Evolutionary conservation across 352 stramenopile genomes (phyloP).

Genomic region (Phytophthora ramorum): DNA sequence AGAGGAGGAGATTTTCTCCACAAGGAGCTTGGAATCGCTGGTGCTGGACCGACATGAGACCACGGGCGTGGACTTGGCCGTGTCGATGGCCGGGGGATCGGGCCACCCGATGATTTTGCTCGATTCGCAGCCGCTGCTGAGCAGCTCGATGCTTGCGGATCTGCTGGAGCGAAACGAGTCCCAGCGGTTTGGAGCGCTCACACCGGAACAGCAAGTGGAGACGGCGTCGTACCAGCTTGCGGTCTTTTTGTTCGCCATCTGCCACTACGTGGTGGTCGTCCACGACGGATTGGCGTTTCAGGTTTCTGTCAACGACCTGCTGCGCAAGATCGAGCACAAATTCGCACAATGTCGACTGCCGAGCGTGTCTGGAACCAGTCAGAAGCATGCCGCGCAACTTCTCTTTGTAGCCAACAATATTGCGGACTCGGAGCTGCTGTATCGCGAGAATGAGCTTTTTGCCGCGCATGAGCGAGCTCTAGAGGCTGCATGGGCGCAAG

Average conservation of each 20-base stretch:
- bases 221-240: conserved; percentile 66
- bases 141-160: conserved; percentile 62
- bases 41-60: conserved; percentile 51
- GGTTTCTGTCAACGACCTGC: conserved; percentile 45
- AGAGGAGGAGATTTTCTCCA: conserved; percentile 36
- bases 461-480: conserved; percentile 46
- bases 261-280: conserved; percentile 80
- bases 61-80: conserved; percentile 62
- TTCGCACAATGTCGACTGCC: conserved; percentile 63
- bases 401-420: conserved; percentile 71
- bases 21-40: conserved; percentile 47
- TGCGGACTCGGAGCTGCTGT: conserved; percentile 36
- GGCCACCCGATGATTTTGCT: conserved; percentile 56
- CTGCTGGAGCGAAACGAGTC: conserved; percentile 57
- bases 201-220: conserved; percentile 74
- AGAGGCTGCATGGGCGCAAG: conserved; percentile 40
- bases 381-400: conserved; percentile 61
- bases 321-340: conserved; percentile 61
- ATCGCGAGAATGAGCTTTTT: conserved; percentile 40
- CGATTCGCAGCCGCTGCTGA: conserved; percentile 75
- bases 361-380: conserved; percentile 61
- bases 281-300: conserved; percentile 54
- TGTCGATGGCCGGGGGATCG: conserved; percentile 40
- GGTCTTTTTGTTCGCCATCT: conserved; percentile 73
- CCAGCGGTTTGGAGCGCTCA: conserved; percentile 55